These are phyloP conservation scores for Pinus albicaulis DNA, from an alignment of 75 land plant genomes.

Conservation along the genomic window DNA sequence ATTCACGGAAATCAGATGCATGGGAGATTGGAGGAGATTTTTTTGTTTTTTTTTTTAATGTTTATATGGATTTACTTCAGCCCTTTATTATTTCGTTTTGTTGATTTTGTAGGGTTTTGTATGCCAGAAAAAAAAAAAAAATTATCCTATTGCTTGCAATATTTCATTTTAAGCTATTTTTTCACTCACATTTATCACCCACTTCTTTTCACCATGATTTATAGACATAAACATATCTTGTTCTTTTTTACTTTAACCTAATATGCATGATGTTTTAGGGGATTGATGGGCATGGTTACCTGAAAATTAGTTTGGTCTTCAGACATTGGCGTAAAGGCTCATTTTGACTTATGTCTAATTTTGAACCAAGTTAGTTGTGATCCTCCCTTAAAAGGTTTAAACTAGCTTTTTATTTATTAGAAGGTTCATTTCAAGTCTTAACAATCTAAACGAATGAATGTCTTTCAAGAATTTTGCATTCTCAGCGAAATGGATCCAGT, in stretches of 20 bases:
- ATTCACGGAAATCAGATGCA: too few relatives aligned
- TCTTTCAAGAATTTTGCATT: constrained; percentile 69
- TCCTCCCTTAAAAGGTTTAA: not conserved
- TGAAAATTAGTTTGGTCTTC: constrained; percentile 80
- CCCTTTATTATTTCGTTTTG: too few relatives aligned
- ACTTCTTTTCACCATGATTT: not conserved
- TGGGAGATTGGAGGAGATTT: too few relatives aligned
- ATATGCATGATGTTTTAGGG: constrained; percentile 27
- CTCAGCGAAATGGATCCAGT: constrained; percentile 70
- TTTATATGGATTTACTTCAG: too few relatives aligned
- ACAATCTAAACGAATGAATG: not conserved
- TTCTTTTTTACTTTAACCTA: not conserved
- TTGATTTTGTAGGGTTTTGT: too few relatives aligned
- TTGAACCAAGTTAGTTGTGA: not conserved
- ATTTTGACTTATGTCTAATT: not conserved
- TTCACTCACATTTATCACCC: too few relatives aligned
- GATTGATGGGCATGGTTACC: constrained; percentile 86
- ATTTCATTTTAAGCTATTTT: not conserved
- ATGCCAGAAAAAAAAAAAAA: too few relatives aligned
- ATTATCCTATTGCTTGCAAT: constrained; percentile 2
- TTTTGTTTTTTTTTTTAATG: too few relatives aligned
- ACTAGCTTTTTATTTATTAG: not conserved
- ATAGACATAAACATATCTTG: not conserved
- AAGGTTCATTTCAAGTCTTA: not conserved
- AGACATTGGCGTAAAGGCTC: constrained; percentile 75